These are phyloP conservation scores for Kregervanrija pseudodelftensis DNA, from an alignment of 805 yeast species.

Conservation along the genomic window DNA sequence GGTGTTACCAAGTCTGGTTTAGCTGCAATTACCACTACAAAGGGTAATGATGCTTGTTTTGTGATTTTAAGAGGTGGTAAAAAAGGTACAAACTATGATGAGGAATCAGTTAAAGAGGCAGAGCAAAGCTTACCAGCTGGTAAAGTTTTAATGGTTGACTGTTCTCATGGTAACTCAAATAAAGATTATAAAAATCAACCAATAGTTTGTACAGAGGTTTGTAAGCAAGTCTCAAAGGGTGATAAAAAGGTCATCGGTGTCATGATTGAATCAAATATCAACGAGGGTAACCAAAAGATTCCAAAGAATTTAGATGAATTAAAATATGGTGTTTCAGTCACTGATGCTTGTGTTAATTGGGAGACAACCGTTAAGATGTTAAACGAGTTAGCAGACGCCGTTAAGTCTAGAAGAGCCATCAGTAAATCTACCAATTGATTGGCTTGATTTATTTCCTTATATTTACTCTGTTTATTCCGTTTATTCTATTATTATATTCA, in stretches of 20 bases:
- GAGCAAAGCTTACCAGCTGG: conserved; percentile 48
- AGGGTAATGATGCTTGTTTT: conserved; percentile 92
- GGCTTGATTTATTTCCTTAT: neutral
- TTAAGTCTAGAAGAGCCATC: conserved; percentile 62
- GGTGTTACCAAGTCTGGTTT: conserved; percentile 96
- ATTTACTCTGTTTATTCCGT: neutral
- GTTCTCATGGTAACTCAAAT: conserved; percentile 95
- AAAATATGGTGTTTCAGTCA: conserved; percentile 91
- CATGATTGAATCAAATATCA: conserved; percentile 90
- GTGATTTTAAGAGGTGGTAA: conserved; percentile 95
- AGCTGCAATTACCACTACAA: conserved; percentile 93
- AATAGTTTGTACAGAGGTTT: conserved; percentile 74
- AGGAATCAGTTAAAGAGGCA: conserved; percentile 66
- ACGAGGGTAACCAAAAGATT: conserved; percentile 85
- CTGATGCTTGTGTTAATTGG: conserved; percentile 95
- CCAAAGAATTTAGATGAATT: conserved; percentile 55
- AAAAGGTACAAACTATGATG: conserved; percentile 88
- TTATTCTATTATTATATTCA: neutral
- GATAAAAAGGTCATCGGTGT: conserved; percentile 80
- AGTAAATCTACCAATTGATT: conserved; percentile 3
- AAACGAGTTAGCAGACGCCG: conserved; percentile 73
- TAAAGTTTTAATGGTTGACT: conserved; percentile 80
- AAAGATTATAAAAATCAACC: conserved; percentile 96
- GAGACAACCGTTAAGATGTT: conserved; percentile 81
- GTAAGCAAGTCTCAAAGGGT: conserved; percentile 76